Percentiles rank a stretch among this genome's conserved stretches.
phyloP scores from a whole-genome alignment of 306 rosid genomes.

The Sophora flavescens region DNA sequence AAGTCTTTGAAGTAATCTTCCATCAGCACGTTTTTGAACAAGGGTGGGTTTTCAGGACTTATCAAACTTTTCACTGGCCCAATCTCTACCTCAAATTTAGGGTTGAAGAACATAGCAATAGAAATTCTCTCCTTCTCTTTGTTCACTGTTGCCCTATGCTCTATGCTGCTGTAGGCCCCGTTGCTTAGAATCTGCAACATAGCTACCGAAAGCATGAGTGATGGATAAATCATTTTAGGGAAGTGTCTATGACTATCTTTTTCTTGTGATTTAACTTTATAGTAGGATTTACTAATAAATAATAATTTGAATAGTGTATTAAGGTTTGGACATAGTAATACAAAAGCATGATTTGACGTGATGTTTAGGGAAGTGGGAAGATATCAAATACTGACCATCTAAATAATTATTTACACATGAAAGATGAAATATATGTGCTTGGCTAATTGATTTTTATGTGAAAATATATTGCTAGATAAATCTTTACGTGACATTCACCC shows the following conservation, averaged over 20 bases:
- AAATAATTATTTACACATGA: neutral
- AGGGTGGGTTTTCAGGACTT: slow-evolving; percentile 55
- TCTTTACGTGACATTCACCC: neutral
- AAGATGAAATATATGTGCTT: neutral
- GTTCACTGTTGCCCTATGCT: slow-evolving; percentile 76
- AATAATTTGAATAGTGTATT: neutral
- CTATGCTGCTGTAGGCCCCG: slow-evolving; percentile 74
- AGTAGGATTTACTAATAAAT: neutral
- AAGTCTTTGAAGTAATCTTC: slow-evolving; percentile 62
- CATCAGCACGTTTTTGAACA: slow-evolving; percentile 59
- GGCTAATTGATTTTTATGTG: neutral
- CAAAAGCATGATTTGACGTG: neutral
- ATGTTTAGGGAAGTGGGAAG: neutral
- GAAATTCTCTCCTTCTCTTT: slow-evolving; percentile 74
- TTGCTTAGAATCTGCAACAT: slow-evolving; percentile 75
- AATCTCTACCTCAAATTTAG: slow-evolving; percentile 70
- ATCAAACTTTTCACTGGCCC: slow-evolving; percentile 54
- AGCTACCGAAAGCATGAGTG: neutral
- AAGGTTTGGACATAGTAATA: neutral
- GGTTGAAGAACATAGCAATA: slow-evolving; percentile 67
- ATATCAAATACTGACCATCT: neutral
- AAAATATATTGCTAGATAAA: neutral
- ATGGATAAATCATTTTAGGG: neutral
- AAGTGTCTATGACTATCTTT: no score
- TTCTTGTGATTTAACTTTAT: no score